A percentile compares a stretch with the other conserved stretches of the same genome.
Conservation (phyloP, 2,329 filamentous ascomycete genomes). For the Diaporthe batatas region DNA sequence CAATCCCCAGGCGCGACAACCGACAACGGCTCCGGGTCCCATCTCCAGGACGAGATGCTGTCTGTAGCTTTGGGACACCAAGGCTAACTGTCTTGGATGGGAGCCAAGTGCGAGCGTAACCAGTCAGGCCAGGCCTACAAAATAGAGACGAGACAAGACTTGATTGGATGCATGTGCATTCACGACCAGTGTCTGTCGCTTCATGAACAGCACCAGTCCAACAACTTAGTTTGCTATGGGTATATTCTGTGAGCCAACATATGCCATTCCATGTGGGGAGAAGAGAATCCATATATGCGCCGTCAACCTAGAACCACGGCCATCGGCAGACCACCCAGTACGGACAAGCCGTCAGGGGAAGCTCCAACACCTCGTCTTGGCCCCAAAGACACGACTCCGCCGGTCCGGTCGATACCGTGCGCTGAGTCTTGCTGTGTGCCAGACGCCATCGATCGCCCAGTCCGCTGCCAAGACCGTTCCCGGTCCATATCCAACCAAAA, state of each 20-base stretch:
- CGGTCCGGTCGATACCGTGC: too few species aligned
- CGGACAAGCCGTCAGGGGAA: too few species aligned
- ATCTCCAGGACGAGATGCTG: too few species aligned
- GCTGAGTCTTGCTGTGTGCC: neutral
- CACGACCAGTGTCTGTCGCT: too few species aligned
- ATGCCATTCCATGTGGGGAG: neutral
- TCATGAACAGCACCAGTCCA: neutral
- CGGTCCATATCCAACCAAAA: neutral
- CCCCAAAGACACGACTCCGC: neutral
- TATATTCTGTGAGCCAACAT: neutral
- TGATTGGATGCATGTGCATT: too few species aligned
- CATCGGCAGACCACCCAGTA: neutral
- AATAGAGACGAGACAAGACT: too few species aligned
- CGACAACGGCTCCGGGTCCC: neutral
- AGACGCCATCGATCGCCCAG: neutral
- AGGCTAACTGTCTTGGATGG: too few species aligned
- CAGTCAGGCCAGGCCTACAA: neutral
- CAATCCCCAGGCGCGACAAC: neutral
- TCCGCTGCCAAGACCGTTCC: neutral
- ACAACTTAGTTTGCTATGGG: neutral
- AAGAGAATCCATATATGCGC: conserved; percentile 15
- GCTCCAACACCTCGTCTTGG: too few species aligned
- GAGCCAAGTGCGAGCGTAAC: too few species aligned
- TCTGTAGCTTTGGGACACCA: too few species aligned
- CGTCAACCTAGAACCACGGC: neutral